Conservation (phyloP, 441 rosid species). For the Erysimum cheiri region DNA sequence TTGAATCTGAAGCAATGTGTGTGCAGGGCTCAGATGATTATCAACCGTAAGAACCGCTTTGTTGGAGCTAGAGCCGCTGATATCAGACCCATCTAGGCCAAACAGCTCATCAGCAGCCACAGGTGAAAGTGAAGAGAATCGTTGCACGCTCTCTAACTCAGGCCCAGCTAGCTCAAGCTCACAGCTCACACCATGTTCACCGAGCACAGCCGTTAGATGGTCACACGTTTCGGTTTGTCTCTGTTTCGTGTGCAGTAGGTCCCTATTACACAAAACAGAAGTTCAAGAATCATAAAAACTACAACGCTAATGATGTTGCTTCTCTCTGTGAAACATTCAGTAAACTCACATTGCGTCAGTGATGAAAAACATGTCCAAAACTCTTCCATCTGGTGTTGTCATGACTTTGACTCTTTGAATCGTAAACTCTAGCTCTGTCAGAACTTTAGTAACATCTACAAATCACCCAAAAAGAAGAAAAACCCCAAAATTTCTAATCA, state of each 20-base stretch:
- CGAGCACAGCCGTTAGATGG: slow-evolving; percentile 49
- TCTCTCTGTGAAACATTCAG: neutral
- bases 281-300: neutral
- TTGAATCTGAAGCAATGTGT: slow-evolving; percentile 60
- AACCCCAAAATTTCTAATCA: neutral
- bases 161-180: slow-evolving; percentile 63
- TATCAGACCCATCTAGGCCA: slow-evolving; percentile 41
- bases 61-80: slow-evolving; percentile 26
- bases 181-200: slow-evolving; percentile 56
- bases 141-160: slow-evolving; percentile 53
- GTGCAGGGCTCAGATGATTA: slow-evolving; percentile 61
- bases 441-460: slow-evolving; percentile 78
- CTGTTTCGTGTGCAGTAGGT: slow-evolving; percentile 56
- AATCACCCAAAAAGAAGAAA: slow-evolving; percentile 21
- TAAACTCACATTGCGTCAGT: slow-evolving; percentile 54
- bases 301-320: neutral
- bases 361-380: slow-evolving; percentile 57
- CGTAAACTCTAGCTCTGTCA: slow-evolving; percentile 78
- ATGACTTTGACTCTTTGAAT: slow-evolving; percentile 91
- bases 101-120: slow-evolving; percentile 54
- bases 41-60: slow-evolving; percentile 55
- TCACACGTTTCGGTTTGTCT: slow-evolving; percentile 55
- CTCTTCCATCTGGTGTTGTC: slow-evolving; percentile 83
- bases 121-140: slow-evolving; percentile 54
- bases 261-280: slow-evolving; percentile 47